Percentiles rank a stretch among this genome's conserved stretches.
Evolutionary conservation across 768 basidiomycete species (phyloP).

Genomic region (Multifurca ochricompacta): DNA sequence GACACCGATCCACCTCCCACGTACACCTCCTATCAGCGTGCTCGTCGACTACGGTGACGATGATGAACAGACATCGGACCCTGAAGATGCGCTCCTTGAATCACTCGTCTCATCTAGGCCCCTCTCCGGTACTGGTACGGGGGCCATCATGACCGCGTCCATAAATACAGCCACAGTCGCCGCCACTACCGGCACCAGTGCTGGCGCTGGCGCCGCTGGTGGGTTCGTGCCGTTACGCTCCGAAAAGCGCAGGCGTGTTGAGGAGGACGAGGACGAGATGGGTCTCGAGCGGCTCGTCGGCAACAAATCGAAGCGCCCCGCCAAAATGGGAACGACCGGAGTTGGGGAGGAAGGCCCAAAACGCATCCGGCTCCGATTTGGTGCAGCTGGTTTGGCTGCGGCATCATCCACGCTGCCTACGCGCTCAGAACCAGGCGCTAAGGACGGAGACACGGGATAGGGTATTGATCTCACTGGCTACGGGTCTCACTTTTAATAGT

Average conservation of each 20-base stretch:
- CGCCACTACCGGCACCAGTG: slow-evolving; percentile 2
- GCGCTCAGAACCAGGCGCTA: slow-evolving; percentile 59
- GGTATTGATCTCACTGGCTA: not conserved
- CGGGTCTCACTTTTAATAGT: not conserved
- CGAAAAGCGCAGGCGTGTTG: slow-evolving; percentile 31
- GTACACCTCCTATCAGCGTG: slow-evolving; percentile 47
- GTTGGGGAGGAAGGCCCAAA: slow-evolving; percentile 32
- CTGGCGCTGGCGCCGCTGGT: slow-evolving; percentile 1
- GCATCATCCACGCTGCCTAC: slow-evolving; percentile 27
- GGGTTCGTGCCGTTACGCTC: slow-evolving; percentile 42
- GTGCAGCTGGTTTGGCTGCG: slow-evolving; percentile 35
- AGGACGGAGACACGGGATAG: slow-evolving; percentile 72
- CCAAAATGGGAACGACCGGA: not conserved
- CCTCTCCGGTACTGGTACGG: slow-evolving; percentile 15
- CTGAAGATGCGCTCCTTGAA: slow-evolving; percentile 47
- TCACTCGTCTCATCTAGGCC: slow-evolving; percentile 36
- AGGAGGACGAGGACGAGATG: slow-evolving; percentile 65
- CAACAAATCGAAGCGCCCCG: slow-evolving; percentile 33
- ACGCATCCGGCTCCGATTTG: slow-evolving; percentile 71
- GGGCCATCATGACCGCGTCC: not conserved
- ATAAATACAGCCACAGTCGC: not conserved
- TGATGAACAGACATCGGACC: slow-evolving; percentile 51
- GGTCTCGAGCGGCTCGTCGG: slow-evolving; percentile 48
- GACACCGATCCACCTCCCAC: slow-evolving; percentile 30
- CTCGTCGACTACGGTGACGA: slow-evolving; percentile 76